These are phyloP conservation scores for Raphanus hybrid DNA, from an alignment of 441 rosid genomes.

Conservation along the genomic window DNA sequence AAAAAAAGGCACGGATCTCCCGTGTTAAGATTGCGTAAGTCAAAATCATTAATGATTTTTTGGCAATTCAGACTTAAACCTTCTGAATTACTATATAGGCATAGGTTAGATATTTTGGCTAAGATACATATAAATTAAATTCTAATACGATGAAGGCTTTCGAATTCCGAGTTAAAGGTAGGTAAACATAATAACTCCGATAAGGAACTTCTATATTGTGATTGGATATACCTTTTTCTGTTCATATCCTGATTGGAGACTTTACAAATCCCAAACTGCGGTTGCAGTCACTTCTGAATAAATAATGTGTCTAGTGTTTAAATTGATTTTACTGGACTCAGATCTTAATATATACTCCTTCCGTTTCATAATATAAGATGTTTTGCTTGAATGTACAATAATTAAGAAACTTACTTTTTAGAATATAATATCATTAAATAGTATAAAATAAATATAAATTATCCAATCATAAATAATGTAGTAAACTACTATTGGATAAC, in stretches of 20 bases:
- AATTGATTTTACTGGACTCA: conserved; percentile 1
- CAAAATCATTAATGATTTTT: conserved; percentile 32
- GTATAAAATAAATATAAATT: too few species aligned
- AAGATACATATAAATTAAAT: neutral
- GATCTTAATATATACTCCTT: neutral
- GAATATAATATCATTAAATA: too few species aligned
- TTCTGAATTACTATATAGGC: neutral
- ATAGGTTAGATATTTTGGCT: conserved; percentile 9
- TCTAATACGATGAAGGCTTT: conserved; percentile 9
- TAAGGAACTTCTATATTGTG: neutral
- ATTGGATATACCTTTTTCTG: neutral
- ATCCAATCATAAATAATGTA: too few species aligned
- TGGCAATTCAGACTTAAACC: conserved; percentile 13
- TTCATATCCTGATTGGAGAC: conserved; percentile 6
- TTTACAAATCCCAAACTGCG: neutral
- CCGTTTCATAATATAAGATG: too few species aligned
- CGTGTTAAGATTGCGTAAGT: conserved; percentile 29
- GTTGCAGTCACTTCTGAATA: neutral
- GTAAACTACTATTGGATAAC: too few species aligned
- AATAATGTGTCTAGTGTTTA: neutral
- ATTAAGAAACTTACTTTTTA: too few species aligned
- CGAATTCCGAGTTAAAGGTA: conserved; percentile 9
- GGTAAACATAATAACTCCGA: neutral
- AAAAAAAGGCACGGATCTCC: neutral
- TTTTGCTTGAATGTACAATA: too few species aligned